Evolutionary conservation across 768 basidiomycete species (phyloP), one percentile per base, ranked within the genome.

Genomic region (Bullera alba): DNA sequence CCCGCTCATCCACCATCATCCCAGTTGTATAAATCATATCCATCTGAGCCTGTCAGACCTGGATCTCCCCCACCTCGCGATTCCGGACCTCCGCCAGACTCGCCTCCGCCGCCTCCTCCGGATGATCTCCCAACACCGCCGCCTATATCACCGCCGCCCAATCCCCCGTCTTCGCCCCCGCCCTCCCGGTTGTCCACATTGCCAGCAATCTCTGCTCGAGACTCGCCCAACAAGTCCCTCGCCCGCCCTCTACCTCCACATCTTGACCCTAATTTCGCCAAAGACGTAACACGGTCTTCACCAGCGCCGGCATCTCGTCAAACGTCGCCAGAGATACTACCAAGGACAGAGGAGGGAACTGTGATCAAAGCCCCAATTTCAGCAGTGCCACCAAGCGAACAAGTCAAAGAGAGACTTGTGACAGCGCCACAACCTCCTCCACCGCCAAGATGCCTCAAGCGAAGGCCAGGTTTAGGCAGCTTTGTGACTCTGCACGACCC

Each of bases 131-230:
- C 46, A 39, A 46, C 61, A 17, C 56, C 53, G 12, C 50, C 56
- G 85, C 46, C 56, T 77, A 21, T 74, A 76, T 44, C 50, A 76
- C 39, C 75, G 75, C 46, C 85, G 82, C 53, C 80, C 83, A 77
- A 83, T 84, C 60, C 58, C 76, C 72, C 52, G 17, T 39, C 19
- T 36, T 50, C 41, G 16, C 12, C 16, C 4, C 17, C 8, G 22
- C 55, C 35, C 53, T 48, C 30, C 36, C 61, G 44, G 27, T 32
- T 26, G 19, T n/a, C 5, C 49, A 34, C 32, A 39, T 8, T 39
- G 7, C 37, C 37, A 12, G 12, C 37, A 39, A 21, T 21, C 8
- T 39, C 22, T n/a, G n/a, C n/a, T n/a, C n/a, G n/a, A n/a, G n/a
- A n/a, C n/a, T n/a, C n/a, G n/a, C n/a, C n/a, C n/a, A n/a, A n/a